These are phyloP conservation scores for Globisporangium paroecandrum DNA, from an alignment of 352 stramenopile genomes.

Conservation along the genomic window DNA sequence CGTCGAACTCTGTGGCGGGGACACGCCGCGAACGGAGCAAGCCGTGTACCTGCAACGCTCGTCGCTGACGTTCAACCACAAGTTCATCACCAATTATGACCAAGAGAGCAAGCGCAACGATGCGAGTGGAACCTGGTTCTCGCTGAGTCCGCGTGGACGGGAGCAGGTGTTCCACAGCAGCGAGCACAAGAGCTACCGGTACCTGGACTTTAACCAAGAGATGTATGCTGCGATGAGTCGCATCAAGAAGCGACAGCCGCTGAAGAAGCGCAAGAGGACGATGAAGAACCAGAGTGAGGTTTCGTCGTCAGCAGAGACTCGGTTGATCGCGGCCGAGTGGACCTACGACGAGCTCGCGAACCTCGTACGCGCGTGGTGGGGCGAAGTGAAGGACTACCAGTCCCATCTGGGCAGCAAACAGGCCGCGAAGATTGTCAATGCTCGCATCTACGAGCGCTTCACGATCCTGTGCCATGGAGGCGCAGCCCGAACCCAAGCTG, in stretches of 20 bases:
- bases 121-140: neutral
- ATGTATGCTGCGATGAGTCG: neutral
- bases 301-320: neutral
- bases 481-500: neutral
- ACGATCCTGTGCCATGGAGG: neutral
- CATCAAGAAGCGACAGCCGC: neutral
- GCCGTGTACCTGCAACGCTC: conserved; percentile 1
- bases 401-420: neutral
- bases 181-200: neutral
- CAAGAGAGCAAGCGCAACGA: neutral
- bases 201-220: neutral
- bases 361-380: conserved; percentile 7
- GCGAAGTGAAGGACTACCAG: neutral
- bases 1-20: conserved; percentile 1
- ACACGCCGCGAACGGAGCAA: conserved; percentile 2
- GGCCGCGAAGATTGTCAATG: neutral
- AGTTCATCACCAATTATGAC: neutral
- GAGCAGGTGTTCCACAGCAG: neutral
- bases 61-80: conserved; percentile 3
- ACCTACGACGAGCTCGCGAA: neutral
- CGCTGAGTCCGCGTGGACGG: neutral
- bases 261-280: neutral
- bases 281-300: neutral
- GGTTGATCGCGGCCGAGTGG: neutral
- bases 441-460: conserved; percentile 8